These are phyloP conservation scores for Xylaria scruposa DNA, from an alignment of 495 filamentous ascomycete genomes.

Conservation along the genomic window DNA sequence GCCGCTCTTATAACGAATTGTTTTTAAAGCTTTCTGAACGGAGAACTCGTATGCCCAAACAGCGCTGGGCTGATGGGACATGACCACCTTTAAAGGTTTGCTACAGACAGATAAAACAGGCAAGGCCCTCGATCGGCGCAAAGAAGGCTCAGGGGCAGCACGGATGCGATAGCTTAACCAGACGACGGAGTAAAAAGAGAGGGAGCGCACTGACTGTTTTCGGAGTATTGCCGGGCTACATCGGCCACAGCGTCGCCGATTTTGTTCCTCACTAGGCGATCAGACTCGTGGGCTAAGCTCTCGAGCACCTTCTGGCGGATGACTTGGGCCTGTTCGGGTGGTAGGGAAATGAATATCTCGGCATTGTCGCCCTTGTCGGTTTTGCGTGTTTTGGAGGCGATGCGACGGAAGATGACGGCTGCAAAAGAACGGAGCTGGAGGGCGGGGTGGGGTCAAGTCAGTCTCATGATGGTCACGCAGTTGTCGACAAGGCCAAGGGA, in stretches of 20 bases:
- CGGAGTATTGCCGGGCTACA: constrained; percentile 90
- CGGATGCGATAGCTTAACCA: neutral
- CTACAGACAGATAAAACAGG: constrained; percentile 22
- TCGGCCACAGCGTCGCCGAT: constrained; percentile 96
- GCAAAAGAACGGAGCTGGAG: constrained; percentile 72
- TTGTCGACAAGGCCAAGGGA: neutral
- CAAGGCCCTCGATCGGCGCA: neutral
- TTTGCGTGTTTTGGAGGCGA: constrained; percentile 86
- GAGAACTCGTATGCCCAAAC: neutral
- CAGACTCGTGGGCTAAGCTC: constrained; percentile 72
- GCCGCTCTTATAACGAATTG: neutral
- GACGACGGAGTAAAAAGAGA: constrained; percentile 11
- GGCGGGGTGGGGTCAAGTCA: constrained; percentile 15
- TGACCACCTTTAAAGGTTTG: neutral
- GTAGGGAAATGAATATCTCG: constrained; percentile 83
- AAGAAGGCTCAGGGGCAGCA: neutral
- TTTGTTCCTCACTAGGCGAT: constrained; percentile 82
- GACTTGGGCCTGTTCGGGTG: constrained; percentile 68
- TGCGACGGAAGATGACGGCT: constrained; percentile 92
- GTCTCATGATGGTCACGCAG: neutral
- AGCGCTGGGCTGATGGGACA: neutral
- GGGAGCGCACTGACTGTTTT: constrained; percentile 70
- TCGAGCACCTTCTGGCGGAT: constrained; percentile 84
- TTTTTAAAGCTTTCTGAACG: neutral
- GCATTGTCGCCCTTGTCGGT: constrained; percentile 70